Conservation (phyloP, 768 basidiomycete genomes). For the Suillus clintonianus region DNA sequence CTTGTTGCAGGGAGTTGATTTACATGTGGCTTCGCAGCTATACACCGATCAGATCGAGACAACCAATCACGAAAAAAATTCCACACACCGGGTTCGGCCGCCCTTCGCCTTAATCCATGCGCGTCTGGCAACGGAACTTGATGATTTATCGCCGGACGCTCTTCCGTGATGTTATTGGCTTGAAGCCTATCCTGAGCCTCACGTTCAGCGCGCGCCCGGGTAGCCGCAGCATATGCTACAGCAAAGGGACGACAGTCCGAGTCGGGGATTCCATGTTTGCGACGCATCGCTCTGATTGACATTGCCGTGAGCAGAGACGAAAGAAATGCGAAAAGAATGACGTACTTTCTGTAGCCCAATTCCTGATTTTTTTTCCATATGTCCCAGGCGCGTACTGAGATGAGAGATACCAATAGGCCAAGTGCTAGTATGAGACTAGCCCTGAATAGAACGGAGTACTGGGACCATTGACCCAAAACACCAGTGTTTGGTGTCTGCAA, state of each 20-base stretch:
- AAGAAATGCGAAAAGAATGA: slow-evolving; percentile 9
- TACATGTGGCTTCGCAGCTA: slow-evolving; percentile 20
- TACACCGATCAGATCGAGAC: slow-evolving; percentile 28
- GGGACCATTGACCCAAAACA: slow-evolving; percentile 33
- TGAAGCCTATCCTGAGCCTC: slow-evolving; percentile 44
- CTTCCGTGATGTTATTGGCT: slow-evolving; percentile 26
- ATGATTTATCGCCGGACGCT: slow-evolving; percentile 26
- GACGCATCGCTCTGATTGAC: slow-evolving; percentile 59
- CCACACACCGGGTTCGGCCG: slow-evolving; percentile 49
- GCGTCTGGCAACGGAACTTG: slow-evolving; percentile 35
- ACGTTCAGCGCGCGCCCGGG: slow-evolving; percentile 54
- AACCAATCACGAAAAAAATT: slow-evolving; percentile 18
- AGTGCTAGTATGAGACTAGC: slow-evolving; percentile 37
- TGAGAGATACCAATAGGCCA: slow-evolving; percentile 36
- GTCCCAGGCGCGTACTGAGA: slow-evolving; percentile 41
- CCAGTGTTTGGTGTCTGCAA: slow-evolving; percentile 36
- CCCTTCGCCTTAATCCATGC: slow-evolving; percentile 42
- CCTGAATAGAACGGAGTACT: slow-evolving; percentile 38
- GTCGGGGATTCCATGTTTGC: slow-evolving; percentile 84
- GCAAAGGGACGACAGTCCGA: slow-evolving; percentile 81
- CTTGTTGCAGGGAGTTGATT: slow-evolving; percentile 21
- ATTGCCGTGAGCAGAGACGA: slow-evolving; percentile 15
- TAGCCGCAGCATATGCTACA: slow-evolving; percentile 80
- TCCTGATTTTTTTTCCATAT: slow-evolving; percentile 61
- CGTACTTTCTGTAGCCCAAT: slow-evolving; percentile 64